These are phyloP conservation scores for Pueraria montana DNA, from an alignment of 306 rosid genomes.

Conservation along the genomic window DNA sequence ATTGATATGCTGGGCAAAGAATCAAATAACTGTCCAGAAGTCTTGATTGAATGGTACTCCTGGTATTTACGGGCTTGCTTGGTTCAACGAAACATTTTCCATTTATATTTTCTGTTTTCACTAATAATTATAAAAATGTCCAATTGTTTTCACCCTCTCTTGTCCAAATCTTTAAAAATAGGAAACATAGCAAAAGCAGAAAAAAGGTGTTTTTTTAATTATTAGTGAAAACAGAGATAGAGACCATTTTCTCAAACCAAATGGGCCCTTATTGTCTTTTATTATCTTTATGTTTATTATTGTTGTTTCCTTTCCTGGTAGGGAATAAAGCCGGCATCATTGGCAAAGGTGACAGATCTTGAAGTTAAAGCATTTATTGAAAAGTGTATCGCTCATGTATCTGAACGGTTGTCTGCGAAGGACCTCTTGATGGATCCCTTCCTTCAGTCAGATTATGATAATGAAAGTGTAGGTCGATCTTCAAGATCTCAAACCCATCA, in stretches of 20 bases:
- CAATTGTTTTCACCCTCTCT: not conserved
- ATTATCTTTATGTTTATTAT: conserved; percentile 19
- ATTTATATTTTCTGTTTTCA: not conserved
- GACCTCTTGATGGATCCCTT: conserved; percentile 87
- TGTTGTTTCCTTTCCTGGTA: conserved; percentile 56
- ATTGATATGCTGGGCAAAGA: conserved; percentile 34
- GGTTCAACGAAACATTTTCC: not conserved
- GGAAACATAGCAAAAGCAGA: not conserved
- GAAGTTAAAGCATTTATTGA: conserved; percentile 81
- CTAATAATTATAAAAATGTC: not conserved
- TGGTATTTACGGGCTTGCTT: not conserved
- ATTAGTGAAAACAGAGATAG: not conserved
- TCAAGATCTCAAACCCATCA: conserved; percentile 46
- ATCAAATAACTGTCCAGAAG: conserved; percentile 39
- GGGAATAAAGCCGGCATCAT: conserved; percentile 95
- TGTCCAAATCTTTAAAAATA: conserved; percentile 1
- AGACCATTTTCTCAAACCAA: conserved; percentile 18
- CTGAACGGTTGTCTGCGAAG: conserved; percentile 87
- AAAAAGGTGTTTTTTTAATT: not conserved
- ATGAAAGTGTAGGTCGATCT: conserved; percentile 65
- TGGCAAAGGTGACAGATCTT: conserved; percentile 80
- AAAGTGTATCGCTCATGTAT: conserved; percentile 82
- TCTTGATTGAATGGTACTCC: conserved; percentile 31
- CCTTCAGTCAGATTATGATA: conserved; percentile 70
- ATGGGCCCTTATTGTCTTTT: not conserved